A percentile compares a stretch with the other conserved stretches of the same genome.
phyloP scores from a whole-genome alignment of 108 stramenopile species.

The Parietichytrium sp. region DNA sequence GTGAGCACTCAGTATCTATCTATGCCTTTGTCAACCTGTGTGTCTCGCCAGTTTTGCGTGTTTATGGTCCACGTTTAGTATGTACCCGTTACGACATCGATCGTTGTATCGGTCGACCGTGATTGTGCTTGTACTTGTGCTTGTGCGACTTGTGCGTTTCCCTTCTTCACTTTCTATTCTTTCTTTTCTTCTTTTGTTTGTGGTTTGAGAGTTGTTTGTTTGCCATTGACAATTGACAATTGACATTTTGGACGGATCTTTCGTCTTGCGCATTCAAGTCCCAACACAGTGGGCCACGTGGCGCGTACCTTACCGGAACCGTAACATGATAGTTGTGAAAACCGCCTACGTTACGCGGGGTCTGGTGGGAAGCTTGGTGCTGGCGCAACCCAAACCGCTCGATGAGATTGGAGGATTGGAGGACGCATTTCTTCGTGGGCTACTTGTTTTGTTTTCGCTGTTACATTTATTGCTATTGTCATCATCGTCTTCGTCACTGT shows the following conservation, averaged over 20 bases:
- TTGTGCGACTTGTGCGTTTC: not conserved
- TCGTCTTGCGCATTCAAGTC: not conserved
- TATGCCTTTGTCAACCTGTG: too few relatives aligned
- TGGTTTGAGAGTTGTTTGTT: not conserved
- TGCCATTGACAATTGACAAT: not conserved
- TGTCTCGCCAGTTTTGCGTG: too few relatives aligned
- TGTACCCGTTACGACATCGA: too few relatives aligned
- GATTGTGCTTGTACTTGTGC: not conserved
- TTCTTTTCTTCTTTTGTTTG: not conserved
- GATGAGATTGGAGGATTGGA: not conserved
- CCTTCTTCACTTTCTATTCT: not conserved
- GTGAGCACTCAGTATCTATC: too few relatives aligned
- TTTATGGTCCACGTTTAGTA: too few relatives aligned
- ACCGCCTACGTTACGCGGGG: not conserved
- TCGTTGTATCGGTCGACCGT: not conserved
- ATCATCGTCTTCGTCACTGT: too few relatives aligned
- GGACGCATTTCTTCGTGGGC: not conserved
- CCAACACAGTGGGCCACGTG: too few relatives aligned
- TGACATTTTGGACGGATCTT: not conserved
- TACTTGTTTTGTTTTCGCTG: too few relatives aligned
- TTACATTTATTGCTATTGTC: too few relatives aligned
- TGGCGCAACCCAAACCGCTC: not conserved
- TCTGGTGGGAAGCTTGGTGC: not conserved
- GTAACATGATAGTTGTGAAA: not conserved
- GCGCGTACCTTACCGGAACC: not conserved